Evolutionary conservation across 2,329 filamentous ascomycete genomes (phyloP).

Genomic region (Shiraia sp.): DNA sequence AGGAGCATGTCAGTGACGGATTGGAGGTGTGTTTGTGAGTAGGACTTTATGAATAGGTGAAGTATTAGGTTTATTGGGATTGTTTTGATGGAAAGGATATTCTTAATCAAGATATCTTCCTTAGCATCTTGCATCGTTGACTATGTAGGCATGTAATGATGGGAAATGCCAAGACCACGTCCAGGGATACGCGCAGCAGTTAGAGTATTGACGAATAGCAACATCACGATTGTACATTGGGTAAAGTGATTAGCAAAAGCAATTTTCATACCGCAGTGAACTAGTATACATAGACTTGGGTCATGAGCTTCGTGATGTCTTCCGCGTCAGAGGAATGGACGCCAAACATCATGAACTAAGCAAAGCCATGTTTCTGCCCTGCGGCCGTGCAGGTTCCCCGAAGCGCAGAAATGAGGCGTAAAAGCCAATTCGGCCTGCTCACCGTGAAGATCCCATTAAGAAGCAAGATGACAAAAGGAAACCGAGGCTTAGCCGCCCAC

Average conservation of each 20-base stretch:
- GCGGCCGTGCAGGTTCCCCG: constrained; percentile 14
- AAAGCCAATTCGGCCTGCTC: constrained; percentile 12
- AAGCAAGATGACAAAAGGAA: constrained; percentile 31
- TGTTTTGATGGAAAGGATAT: no score
- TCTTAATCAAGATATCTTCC: no score
- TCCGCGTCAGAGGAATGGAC: constrained; percentile 29
- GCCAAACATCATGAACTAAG: constrained; percentile 38
- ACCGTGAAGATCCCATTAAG: constrained; percentile 30
- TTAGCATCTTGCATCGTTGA: no score
- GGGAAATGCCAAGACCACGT: constrained; percentile 26
- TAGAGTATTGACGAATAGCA: constrained; percentile 1
- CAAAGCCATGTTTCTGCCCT: constrained; percentile 19
- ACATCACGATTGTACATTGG: neutral
- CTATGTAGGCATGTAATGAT: no score
- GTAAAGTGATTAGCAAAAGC: constrained; percentile 17
- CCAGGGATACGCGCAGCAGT: constrained; percentile 22
- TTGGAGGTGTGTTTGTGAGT: constrained; percentile 14
- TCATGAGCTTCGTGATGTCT: constrained; percentile 44
- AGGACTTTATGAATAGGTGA: constrained; percentile 14
- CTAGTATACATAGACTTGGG: constrained; percentile 42
- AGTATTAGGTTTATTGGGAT: neutral
- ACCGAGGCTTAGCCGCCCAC: constrained; percentile 22
- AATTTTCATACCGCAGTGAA: constrained; percentile 40
- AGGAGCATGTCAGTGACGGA: neutral
- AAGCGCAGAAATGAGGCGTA: no score